phyloP scores from a whole-genome alignment of 2,329 filamentous ascomycete genomes.

The Ascosphaera aggregata region DNA sequence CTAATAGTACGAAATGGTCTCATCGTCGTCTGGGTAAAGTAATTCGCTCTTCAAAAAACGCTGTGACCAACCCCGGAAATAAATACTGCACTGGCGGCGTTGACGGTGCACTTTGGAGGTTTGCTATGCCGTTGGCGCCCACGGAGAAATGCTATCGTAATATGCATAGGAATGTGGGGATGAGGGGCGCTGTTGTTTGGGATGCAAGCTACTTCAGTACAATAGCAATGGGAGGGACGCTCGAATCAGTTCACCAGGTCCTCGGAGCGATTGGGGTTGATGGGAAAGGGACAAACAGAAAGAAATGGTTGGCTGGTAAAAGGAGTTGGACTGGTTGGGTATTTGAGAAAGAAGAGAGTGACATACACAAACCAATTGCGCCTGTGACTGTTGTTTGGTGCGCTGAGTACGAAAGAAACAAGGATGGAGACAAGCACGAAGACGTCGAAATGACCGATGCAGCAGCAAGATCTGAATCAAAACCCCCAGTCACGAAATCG shows the following conservation, averaged over 20 bases:
- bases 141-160: slow-evolving; percentile 77
- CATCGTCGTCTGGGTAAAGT: neutral
- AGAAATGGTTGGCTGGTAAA: slow-evolving; percentile 46
- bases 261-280: slow-evolving; percentile 41
- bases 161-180: slow-evolving; percentile 56
- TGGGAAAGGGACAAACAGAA: slow-evolving; percentile 35
- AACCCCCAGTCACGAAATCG: neutral
- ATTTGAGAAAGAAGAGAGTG: slow-evolving; percentile 27
- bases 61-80: neutral
- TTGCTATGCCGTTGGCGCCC: slow-evolving; percentile 62
- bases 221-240: slow-evolving; percentile 48
- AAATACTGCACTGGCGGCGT: slow-evolving; percentile 1
- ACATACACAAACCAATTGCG: slow-evolving; percentile 33
- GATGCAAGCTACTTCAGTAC: slow-evolving; percentile 90
- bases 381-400: slow-evolving; percentile 60
- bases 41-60: neutral
- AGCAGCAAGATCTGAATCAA: slow-evolving; percentile 2
- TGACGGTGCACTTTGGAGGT: slow-evolving; percentile 55
- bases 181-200: slow-evolving; percentile 64
- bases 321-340: slow-evolving; percentile 34
- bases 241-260: slow-evolving; percentile 39
- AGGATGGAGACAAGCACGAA: slow-evolving; percentile 7
- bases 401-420: slow-evolving; percentile 12
- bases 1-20: slow-evolving; percentile 35
- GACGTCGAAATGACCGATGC: slow-evolving; percentile 17